Conservation (phyloP, 768 basidiomycete species). For the Boletus rubroflammeus region DNA sequence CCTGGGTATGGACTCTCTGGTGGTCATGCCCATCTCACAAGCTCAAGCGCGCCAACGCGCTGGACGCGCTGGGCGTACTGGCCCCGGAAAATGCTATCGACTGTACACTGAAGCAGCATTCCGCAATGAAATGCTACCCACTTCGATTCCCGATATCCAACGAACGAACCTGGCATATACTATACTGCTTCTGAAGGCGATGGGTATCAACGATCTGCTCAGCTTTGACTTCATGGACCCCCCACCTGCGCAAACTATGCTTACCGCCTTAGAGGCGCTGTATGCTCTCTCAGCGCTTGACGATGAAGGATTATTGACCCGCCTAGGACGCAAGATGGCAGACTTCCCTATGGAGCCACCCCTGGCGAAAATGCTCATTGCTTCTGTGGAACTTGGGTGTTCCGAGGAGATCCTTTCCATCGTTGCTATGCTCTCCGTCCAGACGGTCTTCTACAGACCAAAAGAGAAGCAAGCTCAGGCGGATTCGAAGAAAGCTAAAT, state of each 20-base stretch:
- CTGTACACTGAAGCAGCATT: conserved; percentile 98
- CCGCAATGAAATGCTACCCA: conserved; percentile 98
- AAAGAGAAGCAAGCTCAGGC: conserved; percentile 99
- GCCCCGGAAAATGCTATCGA: conserved; percentile 97
- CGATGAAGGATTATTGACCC: conserved; percentile 92
- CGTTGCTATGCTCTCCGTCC: conserved; percentile 96
- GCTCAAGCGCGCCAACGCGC: conserved; percentile 95
- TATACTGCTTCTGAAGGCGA: conserved; percentile 94
- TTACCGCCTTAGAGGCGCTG: conserved; percentile 90
- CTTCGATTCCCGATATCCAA: conserved; percentile 96
- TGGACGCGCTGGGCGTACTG: conserved; percentile 95
- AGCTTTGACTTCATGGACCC: conserved; percentile 99
- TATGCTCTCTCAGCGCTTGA: conserved; percentile 96
- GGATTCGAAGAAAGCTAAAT: conserved; percentile 99
- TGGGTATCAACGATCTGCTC: conserved; percentile 97
- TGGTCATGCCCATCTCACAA: conserved; percentile 98
- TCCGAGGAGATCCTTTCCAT: conserved; percentile 97
- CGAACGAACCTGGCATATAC: conserved; percentile 90
- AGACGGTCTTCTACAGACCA: conserved; percentile 96
- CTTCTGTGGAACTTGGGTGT: conserved; percentile 94
- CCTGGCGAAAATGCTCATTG: conserved; percentile 96
- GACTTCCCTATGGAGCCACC: conserved; percentile 99
- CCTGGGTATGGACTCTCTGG: conserved; percentile 96
- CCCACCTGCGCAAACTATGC: conserved; percentile 93
- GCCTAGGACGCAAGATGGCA: conserved; percentile 97